These are phyloP conservation scores for Akanthomyces dipterigenus DNA, from an alignment of 2,329 filamentous ascomycete species.

Conservation along the genomic window DNA sequence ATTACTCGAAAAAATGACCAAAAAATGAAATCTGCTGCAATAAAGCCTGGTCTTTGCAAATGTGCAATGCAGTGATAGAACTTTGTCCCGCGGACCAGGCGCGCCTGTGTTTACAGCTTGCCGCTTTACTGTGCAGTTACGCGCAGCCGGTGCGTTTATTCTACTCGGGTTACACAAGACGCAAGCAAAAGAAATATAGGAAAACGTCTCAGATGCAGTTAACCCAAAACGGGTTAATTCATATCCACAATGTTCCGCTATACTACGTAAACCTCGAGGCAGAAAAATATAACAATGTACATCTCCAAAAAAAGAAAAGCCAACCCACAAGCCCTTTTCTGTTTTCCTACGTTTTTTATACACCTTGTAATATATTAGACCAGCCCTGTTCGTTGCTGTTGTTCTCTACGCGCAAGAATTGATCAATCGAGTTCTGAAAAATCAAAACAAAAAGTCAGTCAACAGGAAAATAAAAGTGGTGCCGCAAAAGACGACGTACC, in stretches of 20 bases:
- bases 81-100: too few species aligned
- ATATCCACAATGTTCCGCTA: too few species aligned
- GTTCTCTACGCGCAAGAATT: conserved; percentile 18
- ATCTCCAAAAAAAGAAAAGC: background rate
- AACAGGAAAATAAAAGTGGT: too few species aligned
- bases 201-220: too few species aligned
- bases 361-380: background rate
- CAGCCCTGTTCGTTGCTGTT: background rate
- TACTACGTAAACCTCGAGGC: too few species aligned
- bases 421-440: conserved; percentile 22
- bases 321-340: background rate
- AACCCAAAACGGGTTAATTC: too few species aligned
- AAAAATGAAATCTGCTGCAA: background rate
- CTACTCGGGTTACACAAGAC: background rate
- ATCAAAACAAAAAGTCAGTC: background rate
- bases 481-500: conserved; percentile 23
- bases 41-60: too few species aligned
- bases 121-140: too few species aligned
- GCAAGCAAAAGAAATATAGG: background rate
- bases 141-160: too few species aligned
- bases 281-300: background rate
- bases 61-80: too few species aligned
- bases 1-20: background rate
- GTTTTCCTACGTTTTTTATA: background rate
- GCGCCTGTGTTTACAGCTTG: too few species aligned